Conservation (phyloP, 164 flowering plant species). For the Protea cynaroides region DNA sequence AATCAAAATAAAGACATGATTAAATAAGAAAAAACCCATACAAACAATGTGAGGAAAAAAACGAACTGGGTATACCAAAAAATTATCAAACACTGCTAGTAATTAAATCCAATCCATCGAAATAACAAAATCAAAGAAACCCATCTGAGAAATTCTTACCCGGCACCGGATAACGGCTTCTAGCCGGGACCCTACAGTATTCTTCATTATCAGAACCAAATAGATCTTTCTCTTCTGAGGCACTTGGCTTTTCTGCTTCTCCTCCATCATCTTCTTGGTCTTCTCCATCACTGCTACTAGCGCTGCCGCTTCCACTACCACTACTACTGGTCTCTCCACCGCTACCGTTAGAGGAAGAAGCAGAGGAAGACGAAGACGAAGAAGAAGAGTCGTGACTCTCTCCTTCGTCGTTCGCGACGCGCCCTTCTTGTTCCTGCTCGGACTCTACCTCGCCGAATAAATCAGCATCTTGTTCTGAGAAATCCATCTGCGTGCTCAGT, state of each 20-base stretch:
- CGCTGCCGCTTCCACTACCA: slow-evolving; percentile 33
- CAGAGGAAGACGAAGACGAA: slow-evolving; percentile 44
- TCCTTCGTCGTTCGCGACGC: slow-evolving; percentile 9
- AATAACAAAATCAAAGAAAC: not conserved
- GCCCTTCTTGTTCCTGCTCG: slow-evolving; percentile 21
- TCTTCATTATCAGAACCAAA: slow-evolving; percentile 91
- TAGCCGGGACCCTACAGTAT: slow-evolving; percentile 50
- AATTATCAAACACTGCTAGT: not conserved
- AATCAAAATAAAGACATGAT: not conserved
- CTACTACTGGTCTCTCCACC: slow-evolving; percentile 21
- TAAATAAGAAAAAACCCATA: not conserved
- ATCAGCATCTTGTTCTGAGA: slow-evolving; percentile 41
- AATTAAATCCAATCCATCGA: not conserved
- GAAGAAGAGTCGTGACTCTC: slow-evolving; percentile 35
- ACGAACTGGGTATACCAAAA: slow-evolving; percentile 1
- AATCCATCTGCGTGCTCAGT: slow-evolving; percentile 35
- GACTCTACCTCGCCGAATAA: slow-evolving; percentile 68
- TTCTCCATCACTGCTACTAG: slow-evolving; percentile 14
- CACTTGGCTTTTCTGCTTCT: slow-evolving; percentile 24
- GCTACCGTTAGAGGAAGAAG: slow-evolving; percentile 42
- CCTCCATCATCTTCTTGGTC: slow-evolving; percentile 36
- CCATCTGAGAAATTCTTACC: slow-evolving; percentile 33
- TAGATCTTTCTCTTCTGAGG: slow-evolving; percentile 54
- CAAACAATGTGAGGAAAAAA: not conserved
- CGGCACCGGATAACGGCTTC: slow-evolving; percentile 61